Evolutionary conservation across 164 flowering plant species (phyloP).

Genomic region (Vitis rupestris): DNA sequence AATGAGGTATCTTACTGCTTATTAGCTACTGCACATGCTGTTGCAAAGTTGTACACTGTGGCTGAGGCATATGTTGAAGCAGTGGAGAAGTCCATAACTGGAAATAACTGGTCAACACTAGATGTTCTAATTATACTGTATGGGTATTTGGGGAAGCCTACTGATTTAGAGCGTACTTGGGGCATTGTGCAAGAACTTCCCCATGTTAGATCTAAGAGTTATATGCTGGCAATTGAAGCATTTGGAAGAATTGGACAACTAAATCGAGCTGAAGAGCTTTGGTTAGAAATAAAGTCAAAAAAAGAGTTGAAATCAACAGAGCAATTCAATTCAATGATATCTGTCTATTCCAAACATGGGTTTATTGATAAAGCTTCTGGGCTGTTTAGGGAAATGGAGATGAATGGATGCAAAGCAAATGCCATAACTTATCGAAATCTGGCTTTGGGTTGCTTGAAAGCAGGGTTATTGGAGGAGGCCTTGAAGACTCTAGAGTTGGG

Average conservation of each 20-base stretch:
- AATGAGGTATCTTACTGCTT: too few relatives aligned
- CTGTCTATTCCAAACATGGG: slow-evolving; percentile 76
- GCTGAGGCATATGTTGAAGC: slow-evolving; percentile 72
- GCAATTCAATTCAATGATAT: slow-evolving; percentile 78
- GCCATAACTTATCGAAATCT: slow-evolving; percentile 81
- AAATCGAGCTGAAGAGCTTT: slow-evolving; percentile 73
- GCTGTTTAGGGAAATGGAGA: slow-evolving; percentile 65
- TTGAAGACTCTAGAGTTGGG: slow-evolving; percentile 67
- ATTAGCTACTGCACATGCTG: too few relatives aligned
- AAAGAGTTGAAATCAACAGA: slow-evolving; percentile 61
- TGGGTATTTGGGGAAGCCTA: slow-evolving; percentile 68
- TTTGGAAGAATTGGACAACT: slow-evolving; percentile 69
- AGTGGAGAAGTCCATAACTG: slow-evolving; percentile 65
- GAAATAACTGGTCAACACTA: slow-evolving; percentile 81
- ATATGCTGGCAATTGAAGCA: slow-evolving; percentile 81
- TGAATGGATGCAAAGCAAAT: slow-evolving; percentile 64
- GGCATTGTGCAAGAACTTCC: slow-evolving; percentile 39
- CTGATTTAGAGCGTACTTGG: slow-evolving; percentile 69
- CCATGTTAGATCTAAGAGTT: slow-evolving; percentile 65
- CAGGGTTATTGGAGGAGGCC: slow-evolving; percentile 56
- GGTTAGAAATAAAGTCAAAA: slow-evolving; percentile 63
- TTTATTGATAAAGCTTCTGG: slow-evolving; percentile 56
- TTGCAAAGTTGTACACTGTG: slow-evolving; percentile 53
- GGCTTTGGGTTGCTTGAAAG: slow-evolving; percentile 79
- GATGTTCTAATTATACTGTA: slow-evolving; percentile 81